Conservation (phyloP, 305 asterid species). For the Plantago coronopus region DNA sequence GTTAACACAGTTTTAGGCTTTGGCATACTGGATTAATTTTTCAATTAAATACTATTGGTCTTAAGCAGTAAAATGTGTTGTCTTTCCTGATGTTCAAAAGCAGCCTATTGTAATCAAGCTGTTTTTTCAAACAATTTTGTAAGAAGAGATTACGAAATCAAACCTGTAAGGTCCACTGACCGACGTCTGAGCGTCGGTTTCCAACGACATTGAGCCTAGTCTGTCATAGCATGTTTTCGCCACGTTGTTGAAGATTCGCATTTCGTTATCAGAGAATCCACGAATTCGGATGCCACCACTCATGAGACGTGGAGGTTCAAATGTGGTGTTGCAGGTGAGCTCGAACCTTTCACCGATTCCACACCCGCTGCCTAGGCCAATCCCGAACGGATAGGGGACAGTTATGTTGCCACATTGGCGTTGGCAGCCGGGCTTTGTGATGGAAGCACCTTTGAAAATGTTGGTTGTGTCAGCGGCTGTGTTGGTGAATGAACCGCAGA, state of each 20-base stretch:
- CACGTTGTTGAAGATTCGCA: conserved; percentile 31
- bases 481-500: background rate
- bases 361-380: conserved; percentile 33
- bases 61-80: too few relatives aligned
- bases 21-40: too few relatives aligned
- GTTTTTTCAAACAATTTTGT: too few relatives aligned
- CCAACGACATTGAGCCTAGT: background rate
- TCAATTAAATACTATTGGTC: too few relatives aligned
- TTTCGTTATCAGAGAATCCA: conserved; percentile 29
- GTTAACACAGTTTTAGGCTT: too few relatives aligned
- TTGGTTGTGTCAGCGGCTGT: background rate
- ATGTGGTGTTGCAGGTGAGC: conserved; percentile 31
- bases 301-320: conserved; percentile 25
- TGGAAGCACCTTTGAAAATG: conserved; percentile 15
- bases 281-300: conserved; percentile 12
- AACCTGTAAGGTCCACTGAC: background rate
- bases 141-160: too few relatives aligned
- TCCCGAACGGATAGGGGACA: conserved; percentile 49
- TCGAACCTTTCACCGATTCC: conserved; percentile 19
- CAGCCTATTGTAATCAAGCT: too few relatives aligned
- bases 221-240: conserved; percentile 30
- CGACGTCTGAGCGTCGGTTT: conserved; percentile 13
- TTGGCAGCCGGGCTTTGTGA: conserved; percentile 30
- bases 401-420: conserved; percentile 39
- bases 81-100: too few relatives aligned